Evolutionary conservation across 305 asterid species (phyloP), one percentile per base, ranked within the genome.

Genomic region (Galium porrigens): DNA sequence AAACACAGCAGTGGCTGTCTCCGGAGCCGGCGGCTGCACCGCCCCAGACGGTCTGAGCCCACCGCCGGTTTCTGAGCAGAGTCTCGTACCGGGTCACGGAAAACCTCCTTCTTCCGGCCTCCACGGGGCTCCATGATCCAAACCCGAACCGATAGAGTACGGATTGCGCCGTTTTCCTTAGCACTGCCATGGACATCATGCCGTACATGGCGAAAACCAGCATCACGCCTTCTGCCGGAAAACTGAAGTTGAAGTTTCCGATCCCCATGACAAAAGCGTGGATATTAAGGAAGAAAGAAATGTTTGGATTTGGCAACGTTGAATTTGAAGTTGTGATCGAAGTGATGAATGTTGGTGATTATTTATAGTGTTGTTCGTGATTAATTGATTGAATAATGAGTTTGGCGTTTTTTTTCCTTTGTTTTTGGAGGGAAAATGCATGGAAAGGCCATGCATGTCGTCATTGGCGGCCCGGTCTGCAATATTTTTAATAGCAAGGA

Each of bases 141-240:
- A 60, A 18, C 54, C 71, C 66, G 10, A 64, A 34, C 36, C 73
- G 29, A 2, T 58, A 56, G 6, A 85, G 78, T n/a, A 83, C 55
- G 9, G 83, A 77, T 55, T 69, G 63, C 1, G 82, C 70, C 73
- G 74, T 75, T 74, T 72, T 81, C 80, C 63, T 75, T 60, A 83
- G 68, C 0, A 72, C 60, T 34, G 74, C 78, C 12, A 82, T 72
- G 14, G 82, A 80, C 64, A 72, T 60, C 10, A 83, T 73, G 1
- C 82, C 73, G 82, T 82, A 79, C 68, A 81, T 77, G 33, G 74
- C n/a, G n/a, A n/a, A n/a, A n/a, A n/a, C n/a, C n/a, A n/a, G n/a
- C n/a, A n/a, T n/a, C n/a, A n/a, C n/a, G n/a, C n/a, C n/a, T n/a
- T n/a, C n/a, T n/a, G n/a, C n/a, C n/a, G n/a, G 80, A 33, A 82